These are phyloP conservation scores for Linnemannia exigua DNA, from an alignment of 192 early-diverging fungal genomes.

Conservation along the genomic window DNA sequence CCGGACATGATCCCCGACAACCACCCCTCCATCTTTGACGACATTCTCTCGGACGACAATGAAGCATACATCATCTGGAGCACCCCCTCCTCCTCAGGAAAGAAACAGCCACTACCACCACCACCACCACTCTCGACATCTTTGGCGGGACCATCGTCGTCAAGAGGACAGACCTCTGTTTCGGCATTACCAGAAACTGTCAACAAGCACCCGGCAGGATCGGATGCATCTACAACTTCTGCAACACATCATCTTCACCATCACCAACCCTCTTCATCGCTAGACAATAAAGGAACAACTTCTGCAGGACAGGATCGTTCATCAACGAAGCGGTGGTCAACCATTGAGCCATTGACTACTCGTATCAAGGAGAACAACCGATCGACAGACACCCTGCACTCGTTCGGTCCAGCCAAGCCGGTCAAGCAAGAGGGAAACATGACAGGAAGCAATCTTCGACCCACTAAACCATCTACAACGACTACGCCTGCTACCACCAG, in stretches of 20 bases:
- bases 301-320: slow-evolving; percentile 13
- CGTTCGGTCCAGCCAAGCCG: neutral
- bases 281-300: neutral
- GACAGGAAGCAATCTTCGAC: neutral
- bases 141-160: neutral
- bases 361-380: slow-evolving; percentile 1
- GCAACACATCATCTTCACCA: slow-evolving; percentile 1
- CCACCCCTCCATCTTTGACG: slow-evolving; percentile 33
- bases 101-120: no score
- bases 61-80: slow-evolving; percentile 49
- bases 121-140: neutral
- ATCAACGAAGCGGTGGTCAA: slow-evolving; percentile 18
- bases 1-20: slow-evolving; percentile 9
- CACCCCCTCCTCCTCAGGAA: neutral
- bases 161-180: neutral
- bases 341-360: slow-evolving; percentile 5
- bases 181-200: neutral
- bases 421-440: neutral
- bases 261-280: neutral
- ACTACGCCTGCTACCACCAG: neutral
- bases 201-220: neutral
- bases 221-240: neutral
- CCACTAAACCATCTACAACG: neutral
- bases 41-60: slow-evolving; percentile 38
- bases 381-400: neutral